phyloP scores from a whole-genome alignment of 2,329 filamentous ascomycete species.

The Trichoderma asperellum region DNA sequence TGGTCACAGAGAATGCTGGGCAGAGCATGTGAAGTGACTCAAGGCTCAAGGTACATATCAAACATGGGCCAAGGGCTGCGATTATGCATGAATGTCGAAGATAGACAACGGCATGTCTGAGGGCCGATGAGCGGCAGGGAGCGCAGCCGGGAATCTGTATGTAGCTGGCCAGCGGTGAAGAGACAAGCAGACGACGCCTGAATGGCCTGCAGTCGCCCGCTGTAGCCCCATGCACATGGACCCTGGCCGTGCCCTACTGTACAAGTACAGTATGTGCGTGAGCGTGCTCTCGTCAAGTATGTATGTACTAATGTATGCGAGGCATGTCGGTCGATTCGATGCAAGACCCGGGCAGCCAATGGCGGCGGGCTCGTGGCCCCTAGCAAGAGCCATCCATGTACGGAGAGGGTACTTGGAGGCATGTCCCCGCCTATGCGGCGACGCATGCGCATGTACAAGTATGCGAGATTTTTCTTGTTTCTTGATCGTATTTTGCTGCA shows the following conservation, averaged over 20 bases:
- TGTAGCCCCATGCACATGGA: not conserved
- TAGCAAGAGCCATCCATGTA: not conserved
- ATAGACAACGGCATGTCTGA: not conserved
- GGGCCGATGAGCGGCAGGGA: not conserved
- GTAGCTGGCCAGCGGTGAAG: slow-evolving; percentile 18
- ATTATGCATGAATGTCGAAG: not conserved
- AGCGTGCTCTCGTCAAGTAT: not conserved
- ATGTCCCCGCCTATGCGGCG: not conserved
- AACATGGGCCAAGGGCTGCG: not conserved
- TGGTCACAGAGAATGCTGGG: not conserved
- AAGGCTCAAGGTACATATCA: slow-evolving; percentile 15
- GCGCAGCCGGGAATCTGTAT: not conserved
- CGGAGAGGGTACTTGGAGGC: not conserved
- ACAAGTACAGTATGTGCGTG: not conserved
- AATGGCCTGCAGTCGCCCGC: not conserved
- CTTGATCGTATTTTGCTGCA: slow-evolving; percentile 12
- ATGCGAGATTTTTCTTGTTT: slow-evolving; percentile 17
- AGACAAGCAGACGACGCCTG: not conserved
- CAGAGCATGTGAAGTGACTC: slow-evolving; percentile 9
- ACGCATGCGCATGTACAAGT: slow-evolving; percentile 7
- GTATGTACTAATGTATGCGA: too few species aligned
- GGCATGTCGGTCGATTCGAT: not conserved
- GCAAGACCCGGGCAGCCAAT: not conserved
- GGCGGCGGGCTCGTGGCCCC: not conserved
- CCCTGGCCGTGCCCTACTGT: not conserved